Base-by-base conservation (phyloP, 1,284 basidiomycete species). In the Tilletia walkeri region DNA sequence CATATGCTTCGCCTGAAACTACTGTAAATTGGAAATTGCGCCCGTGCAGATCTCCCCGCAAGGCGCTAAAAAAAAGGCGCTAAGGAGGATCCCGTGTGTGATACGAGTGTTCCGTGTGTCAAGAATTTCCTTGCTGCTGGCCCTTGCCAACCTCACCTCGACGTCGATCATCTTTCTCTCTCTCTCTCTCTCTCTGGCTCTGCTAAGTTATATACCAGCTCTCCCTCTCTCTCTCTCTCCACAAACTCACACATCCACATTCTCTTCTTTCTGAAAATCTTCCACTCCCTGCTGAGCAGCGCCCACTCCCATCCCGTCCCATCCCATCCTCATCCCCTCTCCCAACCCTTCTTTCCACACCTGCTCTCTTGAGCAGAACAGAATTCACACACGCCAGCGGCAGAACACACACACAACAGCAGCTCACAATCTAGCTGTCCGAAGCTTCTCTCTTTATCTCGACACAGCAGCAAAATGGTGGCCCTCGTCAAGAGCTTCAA, bases 401-500 rank as follows among this genome's bases (percentile, higher is more conserved):
- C 16, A 24, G 16, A 6, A 18, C 6, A 9, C 50, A 24, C 20
- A 18, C 6, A 9, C 50, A 53, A 24, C 16, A 6, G 12, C 50
- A 24, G 12, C 7, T 53, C 10, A 7, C 50, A 53, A 18, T 53
- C 50, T 53, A 30, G 24, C 24, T 30, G 24, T 2, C 24, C 24
- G 24, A 30, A 30, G 24, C 24, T 30, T 30, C 24, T 30, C 50
- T 18, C 20, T 24, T 53, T 18, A 18, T 53, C 50, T 53, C 50
- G 50, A n/a, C 50, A n/a, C 50, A 6, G 16, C 16, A 53, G 10
- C 50, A 53, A 53, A 18, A 53, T 53, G 50, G 50, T 18, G 12
- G 50, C 50, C 50, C 6, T 53, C 50, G 7, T 53, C 50, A 53
- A 53, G 50, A 53, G 50, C 50, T 53, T 53, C 50, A 18, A 53